Conservation (phyloP, 2,329 filamentous ascomycete species). For the Colletotrichum chlorophyti region DNA sequence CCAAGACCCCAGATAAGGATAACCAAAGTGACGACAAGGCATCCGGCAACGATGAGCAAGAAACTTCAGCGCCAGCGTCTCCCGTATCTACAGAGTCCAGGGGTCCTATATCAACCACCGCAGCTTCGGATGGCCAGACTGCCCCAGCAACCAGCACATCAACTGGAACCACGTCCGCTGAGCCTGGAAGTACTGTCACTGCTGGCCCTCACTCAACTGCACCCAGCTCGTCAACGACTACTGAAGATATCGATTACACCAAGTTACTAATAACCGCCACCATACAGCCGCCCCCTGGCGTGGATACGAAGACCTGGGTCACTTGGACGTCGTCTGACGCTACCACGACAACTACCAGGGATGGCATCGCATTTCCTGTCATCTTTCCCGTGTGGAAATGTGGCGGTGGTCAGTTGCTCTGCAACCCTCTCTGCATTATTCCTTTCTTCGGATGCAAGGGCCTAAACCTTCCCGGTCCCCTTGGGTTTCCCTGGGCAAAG, state of each 20-base stretch:
- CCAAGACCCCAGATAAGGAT: no score
- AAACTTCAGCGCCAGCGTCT: no score
- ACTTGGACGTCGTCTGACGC: slow-evolving; percentile 7
- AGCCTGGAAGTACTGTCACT: background rate
- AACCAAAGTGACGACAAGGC: background rate
- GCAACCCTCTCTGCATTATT: slow-evolving; percentile 4
- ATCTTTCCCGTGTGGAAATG: slow-evolving; percentile 13
- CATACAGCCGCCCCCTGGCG: background rate
- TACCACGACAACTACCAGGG: background rate
- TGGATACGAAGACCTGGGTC: background rate
- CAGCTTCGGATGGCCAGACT: background rate
- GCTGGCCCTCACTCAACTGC: background rate
- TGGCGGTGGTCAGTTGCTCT: background rate
- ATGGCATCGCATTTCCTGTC: background rate
- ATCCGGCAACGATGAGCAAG: no score
- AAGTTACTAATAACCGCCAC: background rate
- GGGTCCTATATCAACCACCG: background rate
- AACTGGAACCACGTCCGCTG: background rate
- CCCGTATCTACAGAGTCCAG: background rate
- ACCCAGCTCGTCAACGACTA: background rate
- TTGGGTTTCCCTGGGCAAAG: slow-evolving; percentile 34
- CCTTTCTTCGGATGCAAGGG: slow-evolving; percentile 1
- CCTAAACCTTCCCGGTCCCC: background rate
- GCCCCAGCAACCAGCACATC: background rate
- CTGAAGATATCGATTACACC: background rate